phyloP scores from a whole-genome alignment of 2,329 filamentous ascomycete genomes.

The Phymatotrichopsis omnivora region DNA sequence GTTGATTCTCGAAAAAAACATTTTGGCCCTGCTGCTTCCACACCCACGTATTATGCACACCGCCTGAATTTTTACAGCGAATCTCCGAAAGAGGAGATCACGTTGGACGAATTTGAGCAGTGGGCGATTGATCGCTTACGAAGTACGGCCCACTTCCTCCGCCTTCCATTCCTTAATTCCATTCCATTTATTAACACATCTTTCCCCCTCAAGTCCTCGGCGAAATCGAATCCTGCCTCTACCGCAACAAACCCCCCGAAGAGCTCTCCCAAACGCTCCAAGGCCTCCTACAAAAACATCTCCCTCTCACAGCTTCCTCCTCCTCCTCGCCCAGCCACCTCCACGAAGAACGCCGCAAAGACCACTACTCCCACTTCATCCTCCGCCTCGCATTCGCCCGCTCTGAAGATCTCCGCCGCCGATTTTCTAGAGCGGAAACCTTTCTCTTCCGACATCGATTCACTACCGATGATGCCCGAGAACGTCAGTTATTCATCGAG shows the following conservation, averaged over 20 bases:
- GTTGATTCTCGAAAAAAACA: constrained; percentile 77
- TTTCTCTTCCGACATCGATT: constrained; percentile 81
- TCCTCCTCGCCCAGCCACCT: constrained; percentile 38
- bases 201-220: constrained; percentile 67
- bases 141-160: constrained; percentile 42
- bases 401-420: constrained; percentile 77
- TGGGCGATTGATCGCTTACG: constrained; percentile 92
- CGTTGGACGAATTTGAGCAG: constrained; percentile 93
- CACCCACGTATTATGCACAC: constrained; percentile 68
- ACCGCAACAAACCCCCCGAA: constrained; percentile 74
- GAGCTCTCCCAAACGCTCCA: constrained; percentile 80
- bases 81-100: constrained; percentile 87
- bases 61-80: constrained; percentile 85
- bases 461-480: constrained; percentile 60
- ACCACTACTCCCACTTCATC: constrained; percentile 98
- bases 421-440: constrained; percentile 78
- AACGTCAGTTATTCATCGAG: constrained; percentile 66
- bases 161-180: not conserved
- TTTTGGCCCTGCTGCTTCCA: constrained; percentile 61
- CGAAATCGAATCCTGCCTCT: constrained; percentile 87
- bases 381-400: constrained; percentile 83
- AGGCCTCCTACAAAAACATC: constrained; percentile 74
- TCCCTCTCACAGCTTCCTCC: constrained; percentile 68
- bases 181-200: too few species aligned
- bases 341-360: constrained; percentile 49